Evolutionary conservation across 768 basidiomycete species (phyloP).

Genomic region (Lyophyllum semitale): DNA sequence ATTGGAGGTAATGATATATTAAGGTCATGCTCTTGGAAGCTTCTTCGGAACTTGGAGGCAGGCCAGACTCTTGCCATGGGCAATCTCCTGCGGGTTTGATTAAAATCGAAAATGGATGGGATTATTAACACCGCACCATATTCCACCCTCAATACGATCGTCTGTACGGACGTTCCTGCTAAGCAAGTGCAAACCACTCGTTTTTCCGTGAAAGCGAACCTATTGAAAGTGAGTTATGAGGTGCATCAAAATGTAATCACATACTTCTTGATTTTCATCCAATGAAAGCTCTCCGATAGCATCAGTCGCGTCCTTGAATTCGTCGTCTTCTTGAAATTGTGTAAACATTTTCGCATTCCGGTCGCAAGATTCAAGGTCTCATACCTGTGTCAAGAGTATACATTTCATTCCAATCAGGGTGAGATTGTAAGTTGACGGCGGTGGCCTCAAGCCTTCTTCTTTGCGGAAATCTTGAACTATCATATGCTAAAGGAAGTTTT

Average conservation of each 20-base stretch:
- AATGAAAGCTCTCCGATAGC: conserved; percentile 71
- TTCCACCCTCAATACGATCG: conserved; percentile 65
- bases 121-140: conserved; percentile 49
- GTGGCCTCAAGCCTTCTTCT: conserved; percentile 33
- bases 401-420: conserved; percentile 59
- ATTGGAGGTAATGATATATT: conserved; percentile 58
- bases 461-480: conserved; percentile 15
- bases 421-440: conserved; percentile 23
- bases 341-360: background rate
- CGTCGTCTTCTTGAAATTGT: conserved; percentile 35
- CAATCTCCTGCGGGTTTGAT: conserved; percentile 47
- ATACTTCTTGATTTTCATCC: conserved; percentile 75
- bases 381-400: conserved; percentile 54
- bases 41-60: conserved; percentile 45
- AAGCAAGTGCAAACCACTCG: conserved; percentile 77
- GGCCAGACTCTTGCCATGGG: conserved; percentile 82
- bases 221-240: conserved; percentile 30
- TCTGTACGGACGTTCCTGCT: conserved; percentile 66
- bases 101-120: conserved; percentile 13
- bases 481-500: conserved; percentile 20
- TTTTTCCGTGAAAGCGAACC: conserved; percentile 83
- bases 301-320: conserved; percentile 48
- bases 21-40: conserved; percentile 44
- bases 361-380: background rate
- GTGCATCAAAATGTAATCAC: background rate